phyloP scores from a whole-genome alignment of 2,329 filamentous ascomycete genomes.

The Kalaharituber pfeilii region DNA sequence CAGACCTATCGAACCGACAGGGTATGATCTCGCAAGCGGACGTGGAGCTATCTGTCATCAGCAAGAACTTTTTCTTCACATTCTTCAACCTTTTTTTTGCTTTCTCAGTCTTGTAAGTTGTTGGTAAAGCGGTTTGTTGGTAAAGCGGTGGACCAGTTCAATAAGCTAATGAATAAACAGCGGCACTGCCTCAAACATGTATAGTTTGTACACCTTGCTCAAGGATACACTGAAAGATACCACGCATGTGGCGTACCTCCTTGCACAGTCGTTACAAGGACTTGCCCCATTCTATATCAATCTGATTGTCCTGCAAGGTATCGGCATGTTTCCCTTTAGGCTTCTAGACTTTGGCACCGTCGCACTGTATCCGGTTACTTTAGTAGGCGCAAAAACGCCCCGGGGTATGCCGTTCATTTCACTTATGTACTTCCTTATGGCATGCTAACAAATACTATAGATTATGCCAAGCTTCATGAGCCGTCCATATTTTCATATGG shows the following conservation, averaged over 20 bases:
- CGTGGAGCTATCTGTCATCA: conserved; percentile 83
- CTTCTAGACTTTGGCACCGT: conserved; percentile 81
- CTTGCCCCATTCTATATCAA: conserved; percentile 67
- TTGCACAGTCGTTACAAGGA: conserved; percentile 57
- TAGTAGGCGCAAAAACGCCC: conserved; percentile 67
- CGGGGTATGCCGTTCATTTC: conserved; percentile 32
- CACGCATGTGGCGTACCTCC: conserved; percentile 52
- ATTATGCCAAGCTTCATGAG: conserved; percentile 63
- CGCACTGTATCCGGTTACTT: conserved; percentile 61
- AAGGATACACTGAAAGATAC: conserved; percentile 62
- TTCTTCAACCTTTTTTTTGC: conserved; percentile 98
- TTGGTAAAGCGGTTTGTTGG: neutral
- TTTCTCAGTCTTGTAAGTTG: conserved; percentile 54
- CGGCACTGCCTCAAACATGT: conserved; percentile 60
- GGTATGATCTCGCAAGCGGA: conserved; percentile 92
- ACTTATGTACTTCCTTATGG: neutral
- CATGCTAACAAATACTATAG: conserved; percentile 26
- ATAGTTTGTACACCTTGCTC: conserved; percentile 48
- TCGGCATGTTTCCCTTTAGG: conserved; percentile 87
- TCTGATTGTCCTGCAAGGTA: conserved; percentile 61
- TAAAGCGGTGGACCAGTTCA: neutral
- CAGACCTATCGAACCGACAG: conserved; percentile 65
- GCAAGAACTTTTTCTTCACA: conserved; percentile 98
- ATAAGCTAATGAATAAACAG: conserved; percentile 4
- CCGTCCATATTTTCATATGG: conserved; percentile 88